Percentiles rank a stretch among this genome's conserved stretches.
Conservation (phyloP, 108 stramenopile species). For the Phaeodactylum tricornutum region DNA sequence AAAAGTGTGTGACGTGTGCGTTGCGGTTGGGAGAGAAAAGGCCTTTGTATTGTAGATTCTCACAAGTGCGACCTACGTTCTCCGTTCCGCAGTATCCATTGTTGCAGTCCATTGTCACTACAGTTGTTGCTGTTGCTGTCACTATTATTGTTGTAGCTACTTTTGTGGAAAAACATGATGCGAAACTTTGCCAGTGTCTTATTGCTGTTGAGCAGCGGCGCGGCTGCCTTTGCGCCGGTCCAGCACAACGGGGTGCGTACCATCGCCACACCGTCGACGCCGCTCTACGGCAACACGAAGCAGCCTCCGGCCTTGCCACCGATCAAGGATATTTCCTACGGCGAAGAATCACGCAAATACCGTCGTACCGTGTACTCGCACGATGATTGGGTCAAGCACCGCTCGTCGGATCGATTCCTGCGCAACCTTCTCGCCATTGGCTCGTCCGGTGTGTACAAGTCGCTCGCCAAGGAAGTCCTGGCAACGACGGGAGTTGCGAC, state of each 20-base stretch:
- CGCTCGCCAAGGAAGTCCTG: constrained; percentile 36
- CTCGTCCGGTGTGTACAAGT: constrained; percentile 47
- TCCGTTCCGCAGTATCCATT: no score
- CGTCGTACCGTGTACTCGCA: constrained; percentile 69
- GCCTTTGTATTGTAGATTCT: no score
- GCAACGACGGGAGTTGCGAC: constrained; percentile 33
- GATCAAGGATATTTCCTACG: constrained; percentile 14
- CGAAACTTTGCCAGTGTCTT: background rate
- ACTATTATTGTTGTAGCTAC: no score
- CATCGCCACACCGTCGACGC: background rate
- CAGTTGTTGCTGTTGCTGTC: no score
- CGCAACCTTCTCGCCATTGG: constrained; percentile 32
- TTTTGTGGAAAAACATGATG: no score
- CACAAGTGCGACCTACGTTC: no score
- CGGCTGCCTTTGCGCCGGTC: background rate
- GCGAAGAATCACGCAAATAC: constrained; percentile 38
- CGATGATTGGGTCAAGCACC: constrained; percentile 62
- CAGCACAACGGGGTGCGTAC: no score
- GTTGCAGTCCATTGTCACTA: no score
- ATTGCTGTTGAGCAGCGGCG: background rate
- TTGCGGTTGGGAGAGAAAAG: no score
- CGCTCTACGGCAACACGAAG: constrained; percentile 9
- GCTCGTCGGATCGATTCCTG: constrained; percentile 49
- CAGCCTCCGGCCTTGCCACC: constrained; percentile 12
- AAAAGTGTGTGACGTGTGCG: no score